Percentiles rank a stretch among this genome's conserved stretches.
Evolutionary conservation across 371 early-diverging fungal genomes (phyloP).

Genomic region (Rhizomucor miehei): DNA sequence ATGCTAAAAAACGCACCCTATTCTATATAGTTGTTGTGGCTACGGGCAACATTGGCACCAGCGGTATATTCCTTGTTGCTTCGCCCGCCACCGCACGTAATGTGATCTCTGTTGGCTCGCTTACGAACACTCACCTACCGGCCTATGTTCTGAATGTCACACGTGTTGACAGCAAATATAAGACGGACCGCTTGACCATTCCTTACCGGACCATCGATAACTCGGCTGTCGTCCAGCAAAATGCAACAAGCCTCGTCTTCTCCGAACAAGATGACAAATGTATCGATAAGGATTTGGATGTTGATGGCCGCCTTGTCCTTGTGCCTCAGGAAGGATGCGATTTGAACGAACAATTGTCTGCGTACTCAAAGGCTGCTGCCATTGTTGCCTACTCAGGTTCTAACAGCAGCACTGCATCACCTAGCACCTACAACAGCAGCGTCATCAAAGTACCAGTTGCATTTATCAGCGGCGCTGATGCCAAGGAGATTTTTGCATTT

Average conservation of each 20-base stretch:
- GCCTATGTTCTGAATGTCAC: conserved; percentile 17
- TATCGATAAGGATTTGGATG: background rate
- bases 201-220: conserved; percentile 24
- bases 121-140: conserved; percentile 41
- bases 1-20: background rate
- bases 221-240: conserved; percentile 3
- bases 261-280: background rate
- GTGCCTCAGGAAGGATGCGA: conserved; percentile 49
- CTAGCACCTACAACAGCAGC: too few species aligned
- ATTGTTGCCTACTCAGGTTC: conserved; percentile 27
- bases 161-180: background rate
- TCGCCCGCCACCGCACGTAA: conserved; percentile 58
- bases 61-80: conserved; percentile 56
- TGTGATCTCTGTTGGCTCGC: conserved; percentile 65
- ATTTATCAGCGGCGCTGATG: conserved; percentile 32
- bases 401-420: background rate
- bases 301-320: conserved; percentile 19
- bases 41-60: conserved; percentile 65
- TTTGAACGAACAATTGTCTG: conserved; percentile 24
- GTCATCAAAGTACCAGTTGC: conserved; percentile 29
- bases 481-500: conserved; percentile 3
- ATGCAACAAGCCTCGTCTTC: background rate
- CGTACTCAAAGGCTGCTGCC: conserved; percentile 50
- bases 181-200: background rate
- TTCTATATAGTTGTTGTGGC: conserved; percentile 36